Percentiles rank a stretch among this genome's conserved stretches.
Conservation (phyloP, 257 asterid genomes). For the Nicotiana tabacum region DNA sequence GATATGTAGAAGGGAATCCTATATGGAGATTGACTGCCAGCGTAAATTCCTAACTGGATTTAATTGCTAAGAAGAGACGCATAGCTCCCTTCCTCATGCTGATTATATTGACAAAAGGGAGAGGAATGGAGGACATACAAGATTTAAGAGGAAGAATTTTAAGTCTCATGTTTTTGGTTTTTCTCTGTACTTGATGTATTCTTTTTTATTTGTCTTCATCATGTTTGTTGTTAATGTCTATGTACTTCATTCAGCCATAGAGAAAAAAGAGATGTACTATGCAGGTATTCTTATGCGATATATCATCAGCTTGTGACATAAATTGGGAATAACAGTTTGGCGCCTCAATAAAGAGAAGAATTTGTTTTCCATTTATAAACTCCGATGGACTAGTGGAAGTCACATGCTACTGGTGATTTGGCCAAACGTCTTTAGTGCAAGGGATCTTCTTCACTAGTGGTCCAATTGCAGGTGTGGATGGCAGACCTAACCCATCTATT, state of each 20-base stretch:
- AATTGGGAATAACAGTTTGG: background rate
- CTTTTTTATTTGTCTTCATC: background rate
- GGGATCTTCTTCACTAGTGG: background rate
- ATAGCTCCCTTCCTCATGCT: background rate
- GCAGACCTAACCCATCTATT: background rate
- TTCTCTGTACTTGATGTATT: background rate
- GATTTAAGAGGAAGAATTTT: background rate
- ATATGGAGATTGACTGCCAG: background rate
- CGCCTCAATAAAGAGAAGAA: background rate
- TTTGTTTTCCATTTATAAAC: background rate
- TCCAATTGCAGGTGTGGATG: background rate
- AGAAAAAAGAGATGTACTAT: background rate
- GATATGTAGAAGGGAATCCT: background rate
- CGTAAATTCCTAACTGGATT: background rate
- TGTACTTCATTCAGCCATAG: background rate
- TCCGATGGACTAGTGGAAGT: background rate
- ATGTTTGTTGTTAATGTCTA: background rate
- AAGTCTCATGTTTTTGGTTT: background rate
- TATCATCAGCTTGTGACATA: background rate
- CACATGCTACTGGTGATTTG: background rate
- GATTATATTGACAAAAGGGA: background rate
- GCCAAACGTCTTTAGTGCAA: background rate
- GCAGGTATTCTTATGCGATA: background rate
- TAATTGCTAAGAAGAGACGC: background rate
- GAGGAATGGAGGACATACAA: background rate